These are phyloP conservation scores for Chrysanthemum lavandulifolium DNA, from an alignment of 129 eudicot species.

Conservation along the genomic window DNA sequence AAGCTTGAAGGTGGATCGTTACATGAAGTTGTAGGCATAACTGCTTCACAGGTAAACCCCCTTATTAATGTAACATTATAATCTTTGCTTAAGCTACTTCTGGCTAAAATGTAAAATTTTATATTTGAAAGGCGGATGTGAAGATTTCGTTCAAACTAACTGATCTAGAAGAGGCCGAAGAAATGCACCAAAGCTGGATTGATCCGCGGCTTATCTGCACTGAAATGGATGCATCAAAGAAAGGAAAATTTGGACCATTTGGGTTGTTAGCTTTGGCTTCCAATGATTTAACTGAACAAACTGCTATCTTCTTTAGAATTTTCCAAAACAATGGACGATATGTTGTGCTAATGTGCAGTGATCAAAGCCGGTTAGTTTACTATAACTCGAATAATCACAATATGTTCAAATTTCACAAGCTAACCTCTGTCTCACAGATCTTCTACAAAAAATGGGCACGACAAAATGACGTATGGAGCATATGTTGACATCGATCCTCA, in stretches of 20 bases:
- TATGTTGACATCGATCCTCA: slow-evolving; percentile 55
- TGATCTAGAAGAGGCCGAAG: slow-evolving; percentile 46
- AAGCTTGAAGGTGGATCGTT: slow-evolving; percentile 32
- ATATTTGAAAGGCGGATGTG: slow-evolving; percentile 93
- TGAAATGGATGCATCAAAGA: slow-evolving; percentile 36
- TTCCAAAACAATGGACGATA: slow-evolving; percentile 32
- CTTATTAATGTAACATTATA: too few relatives aligned
- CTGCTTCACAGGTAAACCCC: slow-evolving; percentile 45
- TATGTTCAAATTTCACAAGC: too few relatives aligned
- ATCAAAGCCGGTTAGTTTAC: slow-evolving; percentile 68
- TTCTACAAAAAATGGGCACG: slow-evolving; percentile 35
- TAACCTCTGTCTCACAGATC: slow-evolving; percentile 24
- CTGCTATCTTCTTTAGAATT: slow-evolving; percentile 67
- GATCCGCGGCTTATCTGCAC: slow-evolving; percentile 60
- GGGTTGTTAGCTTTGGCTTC: slow-evolving; percentile 76
- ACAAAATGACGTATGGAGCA: slow-evolving; percentile 44
- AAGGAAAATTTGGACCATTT: slow-evolving; percentile 70
- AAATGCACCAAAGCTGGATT: slow-evolving; percentile 24
- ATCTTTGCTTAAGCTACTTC: too few relatives aligned
- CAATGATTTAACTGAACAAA: slow-evolving; percentile 55
- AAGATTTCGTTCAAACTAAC: slow-evolving; percentile 51
- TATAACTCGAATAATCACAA: not conserved
- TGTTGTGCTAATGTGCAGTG: slow-evolving; percentile 78
- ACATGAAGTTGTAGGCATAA: slow-evolving; percentile 31
- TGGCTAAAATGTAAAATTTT: too few relatives aligned